Evolutionary conservation across 1,139 yeast genomes (phyloP).

Genomic region (Zygoascus sp.): DNA sequence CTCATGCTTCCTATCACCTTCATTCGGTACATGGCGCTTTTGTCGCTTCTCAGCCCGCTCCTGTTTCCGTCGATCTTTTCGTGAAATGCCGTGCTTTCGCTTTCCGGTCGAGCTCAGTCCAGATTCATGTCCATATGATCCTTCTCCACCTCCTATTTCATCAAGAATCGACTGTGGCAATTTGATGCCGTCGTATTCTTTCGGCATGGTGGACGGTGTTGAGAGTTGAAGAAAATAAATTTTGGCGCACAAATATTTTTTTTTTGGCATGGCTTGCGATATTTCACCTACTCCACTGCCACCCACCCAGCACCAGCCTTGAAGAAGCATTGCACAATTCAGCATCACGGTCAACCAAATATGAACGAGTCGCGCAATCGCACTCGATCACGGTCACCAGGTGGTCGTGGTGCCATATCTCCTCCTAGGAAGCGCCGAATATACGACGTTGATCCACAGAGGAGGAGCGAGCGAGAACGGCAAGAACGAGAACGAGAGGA

Average conservation of each 20-base stretch:
- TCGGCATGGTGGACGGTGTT: neutral
- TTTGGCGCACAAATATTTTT: neutral
- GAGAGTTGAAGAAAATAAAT: neutral
- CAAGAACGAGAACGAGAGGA: conserved; percentile 26
- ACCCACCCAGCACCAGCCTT: neutral
- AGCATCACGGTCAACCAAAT: too few species aligned
- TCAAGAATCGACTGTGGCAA: conserved; percentile 67
- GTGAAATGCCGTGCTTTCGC: conserved; percentile 33
- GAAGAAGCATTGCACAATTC: neutral
- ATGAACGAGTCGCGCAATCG: neutral
- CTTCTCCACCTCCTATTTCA: conserved; percentile 51
- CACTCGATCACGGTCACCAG: neutral
- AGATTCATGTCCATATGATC: conserved; percentile 24
- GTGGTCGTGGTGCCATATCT: neutral
- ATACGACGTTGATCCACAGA: conserved; percentile 28
- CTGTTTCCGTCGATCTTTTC: conserved; percentile 57
- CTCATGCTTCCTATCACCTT: conserved; percentile 12
- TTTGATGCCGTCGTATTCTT: conserved; percentile 34
- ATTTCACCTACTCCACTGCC: neutral
- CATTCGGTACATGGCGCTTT: conserved; percentile 25
- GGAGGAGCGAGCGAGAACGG: conserved; percentile 29
- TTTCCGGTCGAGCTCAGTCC: conserved; percentile 32
- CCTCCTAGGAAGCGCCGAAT: conserved; percentile 4
- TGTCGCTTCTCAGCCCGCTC: conserved; percentile 52
- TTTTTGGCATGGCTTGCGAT: conserved; percentile 1